Base-by-base conservation (phyloP, 495 filamentous ascomycete genomes). In the Ramalina peruviana region DNA sequence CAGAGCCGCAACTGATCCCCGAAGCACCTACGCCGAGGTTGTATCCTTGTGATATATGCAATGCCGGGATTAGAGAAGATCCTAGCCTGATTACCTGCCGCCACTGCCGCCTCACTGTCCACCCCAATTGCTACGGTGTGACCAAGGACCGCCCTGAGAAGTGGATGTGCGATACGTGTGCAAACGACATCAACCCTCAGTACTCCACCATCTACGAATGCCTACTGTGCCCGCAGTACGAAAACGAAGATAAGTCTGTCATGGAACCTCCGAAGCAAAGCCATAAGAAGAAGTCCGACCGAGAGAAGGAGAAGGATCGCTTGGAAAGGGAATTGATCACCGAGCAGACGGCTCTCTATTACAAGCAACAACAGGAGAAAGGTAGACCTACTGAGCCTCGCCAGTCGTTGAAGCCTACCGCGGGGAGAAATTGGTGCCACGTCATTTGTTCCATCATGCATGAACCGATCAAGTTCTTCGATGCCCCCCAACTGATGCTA, bases 391-490 rank as follows among this genome's bases (percentile, higher is more conserved):
- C 82, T 20, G 76, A 84, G 57, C 92, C 92, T 25, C 85, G 93
- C 16, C 92, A 97, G 57, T 82, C 92, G 3, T 66, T 99, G 47
- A 99, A 99, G 69, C 74, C 85, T 26, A 99, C 92, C 0, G 79
- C 82, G 9, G 83, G 86, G 50, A 96, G 96, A 65, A 96, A 97
- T 58, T 99, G 92, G 92, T 85, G 94, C n/a, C 92, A 99, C 60
- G 86, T 96, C 25, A 76, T 80, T 39, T 99, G 92, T 58, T 88
- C 92, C 4, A 70, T 96, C 27, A 96, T 83, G 81, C 86, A 81
- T 10, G 85, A 88, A 0, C 92, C 96, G 59, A 80, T 94, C 55
- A 93, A 87, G 59, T 97, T 94, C 61, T 85, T 81, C 21, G 83
- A 85, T 60, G 82, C 88, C 19, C 79, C 82, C 52, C 78, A 81